These are phyloP conservation scores for Herpotrichia juniperi DNA, from an alignment of 2,329 filamentous ascomycete species.

Conservation along the genomic window DNA sequence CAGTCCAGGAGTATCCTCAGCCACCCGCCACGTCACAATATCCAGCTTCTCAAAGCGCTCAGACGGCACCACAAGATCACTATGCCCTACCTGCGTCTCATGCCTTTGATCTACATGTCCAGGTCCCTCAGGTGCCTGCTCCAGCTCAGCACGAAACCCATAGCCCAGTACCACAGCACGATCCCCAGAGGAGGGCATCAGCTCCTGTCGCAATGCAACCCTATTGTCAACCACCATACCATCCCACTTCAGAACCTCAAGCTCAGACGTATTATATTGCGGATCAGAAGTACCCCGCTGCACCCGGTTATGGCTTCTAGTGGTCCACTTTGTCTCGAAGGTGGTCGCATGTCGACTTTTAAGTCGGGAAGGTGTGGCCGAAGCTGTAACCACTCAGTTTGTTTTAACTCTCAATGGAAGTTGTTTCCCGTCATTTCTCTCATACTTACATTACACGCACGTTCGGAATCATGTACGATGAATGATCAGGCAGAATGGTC, in stretches of 20 bases:
- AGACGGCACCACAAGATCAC: constrained; percentile 28
- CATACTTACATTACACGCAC: neutral
- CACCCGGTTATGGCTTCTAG: constrained; percentile 16
- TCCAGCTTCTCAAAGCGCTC: constrained; percentile 23
- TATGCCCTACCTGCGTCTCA: constrained; percentile 31
- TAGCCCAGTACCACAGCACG: constrained; percentile 22
- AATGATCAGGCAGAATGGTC: neutral
- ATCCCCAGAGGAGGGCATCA: constrained; percentile 37
- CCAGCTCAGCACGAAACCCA: constrained; percentile 20
- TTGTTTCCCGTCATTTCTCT: neutral
- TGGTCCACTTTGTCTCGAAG: no score
- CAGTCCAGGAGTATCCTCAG: constrained; percentile 26
- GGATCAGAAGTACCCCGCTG: constrained; percentile 32
- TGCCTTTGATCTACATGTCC: constrained; percentile 29
- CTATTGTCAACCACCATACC: constrained; percentile 27
- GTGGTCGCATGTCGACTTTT: no score
- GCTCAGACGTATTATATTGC: constrained; percentile 33
- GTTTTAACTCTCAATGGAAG: neutral
- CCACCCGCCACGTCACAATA: constrained; percentile 24
- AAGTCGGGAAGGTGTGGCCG: neutral
- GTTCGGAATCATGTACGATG: neutral
- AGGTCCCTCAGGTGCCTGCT: constrained; percentile 23
- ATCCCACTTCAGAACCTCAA: constrained; percentile 28
- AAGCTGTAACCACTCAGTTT: neutral
- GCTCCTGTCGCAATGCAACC: constrained; percentile 36